phyloP scores from a whole-genome alignment of 129 eudicot species.

The Calendula officinalis region DNA sequence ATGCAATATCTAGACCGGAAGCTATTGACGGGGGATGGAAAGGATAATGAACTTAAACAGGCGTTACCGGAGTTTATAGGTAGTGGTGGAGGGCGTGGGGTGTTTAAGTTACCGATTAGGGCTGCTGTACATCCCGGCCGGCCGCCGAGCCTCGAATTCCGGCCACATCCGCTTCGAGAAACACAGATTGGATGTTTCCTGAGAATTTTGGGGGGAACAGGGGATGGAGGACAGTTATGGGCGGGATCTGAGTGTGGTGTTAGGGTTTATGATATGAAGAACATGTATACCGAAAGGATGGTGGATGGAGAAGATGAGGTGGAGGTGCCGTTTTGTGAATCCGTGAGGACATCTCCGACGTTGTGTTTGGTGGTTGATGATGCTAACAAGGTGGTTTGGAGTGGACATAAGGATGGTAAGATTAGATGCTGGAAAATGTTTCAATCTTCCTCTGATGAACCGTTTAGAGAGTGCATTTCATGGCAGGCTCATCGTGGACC shows the following conservation, averaged over 20 bases:
- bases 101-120: conserved; percentile 57
- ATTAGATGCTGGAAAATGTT: conserved; percentile 86
- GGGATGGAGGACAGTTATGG: conserved; percentile 56
- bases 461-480: conserved; percentile 50
- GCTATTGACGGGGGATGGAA: conserved; percentile 37
- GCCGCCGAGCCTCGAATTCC: conserved; percentile 68
- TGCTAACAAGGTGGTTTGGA: conserved; percentile 79
- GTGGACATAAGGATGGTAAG: conserved; percentile 90
- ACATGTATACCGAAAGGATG: conserved; percentile 38
- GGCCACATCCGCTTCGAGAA: conserved; percentile 73
- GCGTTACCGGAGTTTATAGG: conserved; percentile 63
- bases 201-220: conserved; percentile 48
- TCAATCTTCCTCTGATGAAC: conserved; percentile 21
- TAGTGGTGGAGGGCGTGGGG: conserved; percentile 57
- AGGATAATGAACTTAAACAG: conserved; percentile 22
- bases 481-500: conserved; percentile 96
- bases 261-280: conserved; percentile 56
- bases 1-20: conserved; percentile 80
- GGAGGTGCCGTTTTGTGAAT: conserved; percentile 53
- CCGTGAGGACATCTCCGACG: conserved; percentile 43
- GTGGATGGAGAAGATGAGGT: conserved; percentile 44
- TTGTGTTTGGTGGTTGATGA: conserved; percentile 71
- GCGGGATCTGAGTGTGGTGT: conserved; percentile 78
- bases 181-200: conserved; percentile 60
- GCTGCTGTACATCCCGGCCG: conserved; percentile 48